Percentiles rank a stretch among this genome's conserved stretches.
Evolutionary conservation across 352 stramenopile genomes (phyloP).

Genomic region (Phytophthora hibernalis): DNA sequence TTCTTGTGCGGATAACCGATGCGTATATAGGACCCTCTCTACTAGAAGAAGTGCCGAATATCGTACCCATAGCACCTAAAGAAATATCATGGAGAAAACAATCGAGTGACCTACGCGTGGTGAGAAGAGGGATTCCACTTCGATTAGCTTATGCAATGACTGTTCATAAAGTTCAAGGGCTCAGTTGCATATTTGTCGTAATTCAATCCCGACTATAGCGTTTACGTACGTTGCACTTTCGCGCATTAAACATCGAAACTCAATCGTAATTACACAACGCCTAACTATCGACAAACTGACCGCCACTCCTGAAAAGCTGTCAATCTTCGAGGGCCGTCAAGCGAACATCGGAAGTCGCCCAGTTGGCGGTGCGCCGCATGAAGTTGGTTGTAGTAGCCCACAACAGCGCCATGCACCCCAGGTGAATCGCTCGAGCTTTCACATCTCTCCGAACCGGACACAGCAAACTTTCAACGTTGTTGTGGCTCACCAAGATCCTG

Average conservation of each 20-base stretch:
- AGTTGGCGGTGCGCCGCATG: too few species aligned
- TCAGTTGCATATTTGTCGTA: background rate
- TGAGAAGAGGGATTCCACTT: constrained; percentile 1
- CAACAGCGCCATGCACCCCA: too few species aligned
- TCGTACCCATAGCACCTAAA: background rate
- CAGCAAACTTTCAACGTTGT: too few species aligned
- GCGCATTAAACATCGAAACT: background rate
- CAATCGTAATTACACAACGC: background rate
- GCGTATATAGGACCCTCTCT: background rate
- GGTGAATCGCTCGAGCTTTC: too few species aligned
- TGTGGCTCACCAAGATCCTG: too few species aligned
- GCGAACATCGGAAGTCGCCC: too few species aligned
- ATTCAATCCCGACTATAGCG: background rate
- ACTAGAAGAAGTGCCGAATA: background rate
- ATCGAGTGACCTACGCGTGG: constrained; percentile 3
- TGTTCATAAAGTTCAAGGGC: constrained; percentile 3
- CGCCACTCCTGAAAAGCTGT: too few species aligned
- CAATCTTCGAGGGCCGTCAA: too few species aligned
- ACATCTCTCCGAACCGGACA: too few species aligned
- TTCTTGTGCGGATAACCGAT: background rate
- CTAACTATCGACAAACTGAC: too few species aligned
- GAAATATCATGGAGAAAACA: background rate
- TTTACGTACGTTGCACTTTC: constrained; percentile 4
- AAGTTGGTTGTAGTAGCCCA: too few species aligned
- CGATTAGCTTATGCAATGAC: background rate